A percentile compares a stretch with the other conserved stretches of the same genome.
Evolutionary conservation across 768 basidiomycete species (phyloP).

Genomic region (Cystofilobasidium capitatum): DNA sequence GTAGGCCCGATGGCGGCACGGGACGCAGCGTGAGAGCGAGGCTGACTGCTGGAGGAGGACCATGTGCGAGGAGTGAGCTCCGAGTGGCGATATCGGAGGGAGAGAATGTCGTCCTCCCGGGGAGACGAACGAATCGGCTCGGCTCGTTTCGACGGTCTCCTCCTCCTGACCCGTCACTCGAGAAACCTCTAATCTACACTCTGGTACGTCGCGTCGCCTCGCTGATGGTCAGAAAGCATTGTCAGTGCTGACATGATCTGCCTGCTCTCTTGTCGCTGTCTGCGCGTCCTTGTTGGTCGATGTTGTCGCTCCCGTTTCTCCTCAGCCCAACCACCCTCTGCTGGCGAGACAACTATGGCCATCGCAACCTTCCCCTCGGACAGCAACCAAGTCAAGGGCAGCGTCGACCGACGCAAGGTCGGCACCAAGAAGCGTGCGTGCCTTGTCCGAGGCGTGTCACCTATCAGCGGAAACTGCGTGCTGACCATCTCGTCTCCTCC

Average conservation of each 20-base stretch:
- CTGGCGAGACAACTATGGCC: neutral
- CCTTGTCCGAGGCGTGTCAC: too few relatives aligned
- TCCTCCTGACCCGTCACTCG: neutral
- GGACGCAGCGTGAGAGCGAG: too few relatives aligned
- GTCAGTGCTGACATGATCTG: too few relatives aligned
- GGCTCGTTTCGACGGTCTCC: neutral
- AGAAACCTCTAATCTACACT: too few relatives aligned
- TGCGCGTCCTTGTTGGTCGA: too few relatives aligned
- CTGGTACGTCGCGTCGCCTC: too few relatives aligned
- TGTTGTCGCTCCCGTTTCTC: neutral
- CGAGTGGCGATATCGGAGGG: too few relatives aligned
- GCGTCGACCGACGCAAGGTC: conserved; percentile 5
- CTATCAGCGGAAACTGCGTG: too few relatives aligned
- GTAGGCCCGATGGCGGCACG: neutral
- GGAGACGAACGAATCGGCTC: neutral
- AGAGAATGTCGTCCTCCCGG: too few relatives aligned
- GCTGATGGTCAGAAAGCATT: too few relatives aligned
- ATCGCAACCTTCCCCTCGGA: neutral
- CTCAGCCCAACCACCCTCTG: too few relatives aligned
- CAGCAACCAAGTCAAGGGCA: conserved; percentile 9
- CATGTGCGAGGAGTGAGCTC: neutral
- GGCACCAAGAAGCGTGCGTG: conserved; percentile 18
- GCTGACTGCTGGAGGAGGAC: neutral
- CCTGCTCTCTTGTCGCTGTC: too few relatives aligned
- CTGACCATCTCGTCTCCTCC: neutral